A percentile compares a stretch with the other conserved stretches of the same genome.
phyloP scores from a whole-genome alignment of 352 stramenopile species.

The Phytophthora citrophthora region DNA sequence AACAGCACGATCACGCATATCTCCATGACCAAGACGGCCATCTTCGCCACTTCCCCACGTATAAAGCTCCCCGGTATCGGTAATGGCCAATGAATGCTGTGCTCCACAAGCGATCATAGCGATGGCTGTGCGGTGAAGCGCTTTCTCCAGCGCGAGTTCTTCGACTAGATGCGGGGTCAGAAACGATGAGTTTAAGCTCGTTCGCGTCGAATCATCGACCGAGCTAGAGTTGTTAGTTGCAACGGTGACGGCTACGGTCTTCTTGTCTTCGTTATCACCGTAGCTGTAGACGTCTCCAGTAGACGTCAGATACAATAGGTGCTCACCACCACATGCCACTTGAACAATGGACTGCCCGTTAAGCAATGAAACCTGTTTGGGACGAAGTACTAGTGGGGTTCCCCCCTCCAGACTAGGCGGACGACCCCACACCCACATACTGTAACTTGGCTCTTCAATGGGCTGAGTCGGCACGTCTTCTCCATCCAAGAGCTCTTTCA shows the following conservation, averaged over 20 bases:
- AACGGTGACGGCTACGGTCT: constrained; percentile 25
- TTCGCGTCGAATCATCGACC: constrained; percentile 11
- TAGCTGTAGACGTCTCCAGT: constrained; percentile 85
- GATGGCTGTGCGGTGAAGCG: constrained; percentile 72
- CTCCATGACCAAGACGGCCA: constrained; percentile 75
- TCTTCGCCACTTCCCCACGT: constrained; percentile 88
- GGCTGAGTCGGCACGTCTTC: constrained; percentile 1
- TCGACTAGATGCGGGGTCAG: constrained; percentile 69
- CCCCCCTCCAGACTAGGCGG: constrained; percentile 59
- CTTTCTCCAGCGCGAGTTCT: constrained; percentile 83
- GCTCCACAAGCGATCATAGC: constrained; percentile 68
- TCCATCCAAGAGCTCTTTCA: constrained; percentile 2
- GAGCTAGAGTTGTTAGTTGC: neutral
- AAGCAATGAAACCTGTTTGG: constrained; percentile 60
- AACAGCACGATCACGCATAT: constrained; percentile 79
- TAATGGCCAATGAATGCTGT: constrained; percentile 80
- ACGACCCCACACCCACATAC: constrained; percentile 77
- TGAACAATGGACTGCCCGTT: constrained; percentile 71
- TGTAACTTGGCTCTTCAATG: constrained; percentile 34
- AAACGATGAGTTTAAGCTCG: constrained; percentile 44
- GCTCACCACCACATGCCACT: constrained; percentile 78
- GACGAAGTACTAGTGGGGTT: constrained; percentile 65
- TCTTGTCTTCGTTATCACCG: constrained; percentile 73
- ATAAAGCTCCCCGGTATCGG: constrained; percentile 73
- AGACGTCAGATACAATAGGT: constrained; percentile 77